Conservation (phyloP, 345 rosid genomes). For the Boechera stricta region DNA sequence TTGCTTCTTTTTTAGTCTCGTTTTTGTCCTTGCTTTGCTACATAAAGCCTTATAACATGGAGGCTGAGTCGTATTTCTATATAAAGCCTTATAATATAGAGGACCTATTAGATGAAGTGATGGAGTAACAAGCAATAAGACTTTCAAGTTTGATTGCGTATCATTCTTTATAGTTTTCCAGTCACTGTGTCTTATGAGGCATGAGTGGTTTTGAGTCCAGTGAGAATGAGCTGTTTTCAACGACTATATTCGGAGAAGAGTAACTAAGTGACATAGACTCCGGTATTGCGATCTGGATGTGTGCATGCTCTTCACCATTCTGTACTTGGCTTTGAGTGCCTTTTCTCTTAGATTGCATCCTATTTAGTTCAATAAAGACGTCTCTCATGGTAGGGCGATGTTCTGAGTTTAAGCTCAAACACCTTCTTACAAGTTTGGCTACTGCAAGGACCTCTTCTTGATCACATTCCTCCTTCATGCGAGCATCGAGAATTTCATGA, state of each 20-base stretch:
- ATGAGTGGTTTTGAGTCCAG: slow-evolving; percentile 10
- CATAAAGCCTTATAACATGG: neutral
- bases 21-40: neutral
- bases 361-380: slow-evolving; percentile 39
- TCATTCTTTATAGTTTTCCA: neutral
- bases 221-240: slow-evolving; percentile 33
- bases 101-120: neutral
- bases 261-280: slow-evolving; percentile 23
- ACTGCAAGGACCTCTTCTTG: slow-evolving; percentile 41
- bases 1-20: neutral
- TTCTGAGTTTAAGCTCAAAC: slow-evolving; percentile 45
- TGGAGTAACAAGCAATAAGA: neutral
- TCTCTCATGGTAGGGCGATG: slow-evolving; percentile 56
- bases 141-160: neutral
- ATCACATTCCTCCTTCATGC: slow-evolving; percentile 22
- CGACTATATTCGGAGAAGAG: slow-evolving; percentile 14
- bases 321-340: slow-evolving; percentile 17
- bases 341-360: slow-evolving; percentile 24
- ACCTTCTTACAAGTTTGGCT: slow-evolving; percentile 47
- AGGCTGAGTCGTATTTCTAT: too few relatives aligned
- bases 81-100: neutral
- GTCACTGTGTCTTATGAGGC: slow-evolving; percentile 37
- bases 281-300: neutral
- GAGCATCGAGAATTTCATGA: slow-evolving; percentile 46
- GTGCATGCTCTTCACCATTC: slow-evolving; percentile 19